phyloP scores from a whole-genome alignment of 148 eudicot species.

The Hydrangea macrophylla region DNA sequence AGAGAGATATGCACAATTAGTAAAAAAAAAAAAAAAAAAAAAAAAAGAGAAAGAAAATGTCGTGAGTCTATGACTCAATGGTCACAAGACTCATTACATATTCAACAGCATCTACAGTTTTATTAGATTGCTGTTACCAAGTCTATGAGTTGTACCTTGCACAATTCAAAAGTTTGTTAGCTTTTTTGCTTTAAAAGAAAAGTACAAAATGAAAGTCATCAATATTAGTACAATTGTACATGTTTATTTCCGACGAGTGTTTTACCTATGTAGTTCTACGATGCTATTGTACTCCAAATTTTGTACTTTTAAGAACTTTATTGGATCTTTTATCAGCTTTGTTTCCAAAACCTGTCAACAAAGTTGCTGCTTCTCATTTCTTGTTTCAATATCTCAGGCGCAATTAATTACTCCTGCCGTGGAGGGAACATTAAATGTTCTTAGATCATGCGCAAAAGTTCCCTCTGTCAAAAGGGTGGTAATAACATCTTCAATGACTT shows the following conservation, averaged over 20 bases:
- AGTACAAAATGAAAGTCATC: neutral
- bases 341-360: neutral
- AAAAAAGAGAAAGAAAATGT: no score
- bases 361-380: neutral
- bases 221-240: no score
- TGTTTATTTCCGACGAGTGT: neutral
- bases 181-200: neutral
- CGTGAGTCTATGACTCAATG: neutral
- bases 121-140: no score
- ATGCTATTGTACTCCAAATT: neutral
- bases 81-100: neutral
- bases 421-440: slow-evolving; percentile 17
- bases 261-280: neutral
- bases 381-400: slow-evolving; percentile 14
- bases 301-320: neutral
- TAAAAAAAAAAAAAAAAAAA: no score
- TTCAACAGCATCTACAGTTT: neutral
- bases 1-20: neutral
- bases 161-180: neutral
- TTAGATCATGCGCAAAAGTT: slow-evolving; percentile 17
- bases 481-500: slow-evolving; percentile 20
- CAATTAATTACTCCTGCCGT: slow-evolving; percentile 22
- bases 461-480: slow-evolving; percentile 21
- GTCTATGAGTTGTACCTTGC: neutral
- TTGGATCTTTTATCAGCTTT: neutral